phyloP scores from a whole-genome alignment of 805 yeast genomes.

The Millerozyma miso region DNA sequence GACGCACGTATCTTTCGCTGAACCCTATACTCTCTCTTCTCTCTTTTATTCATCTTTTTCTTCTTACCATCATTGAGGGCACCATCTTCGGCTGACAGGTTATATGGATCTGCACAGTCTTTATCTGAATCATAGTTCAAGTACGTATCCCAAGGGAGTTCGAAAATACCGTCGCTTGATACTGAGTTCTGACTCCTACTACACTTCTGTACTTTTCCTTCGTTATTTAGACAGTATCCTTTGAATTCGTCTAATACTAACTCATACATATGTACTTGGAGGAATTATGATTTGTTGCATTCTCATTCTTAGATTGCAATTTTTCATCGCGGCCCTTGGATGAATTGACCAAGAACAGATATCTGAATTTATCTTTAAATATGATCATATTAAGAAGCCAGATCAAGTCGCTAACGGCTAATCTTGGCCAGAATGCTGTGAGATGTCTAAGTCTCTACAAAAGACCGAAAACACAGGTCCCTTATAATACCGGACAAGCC shows the following conservation, averaged over 20 bases:
- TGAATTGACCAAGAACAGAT: not conserved
- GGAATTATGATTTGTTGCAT: not conserved
- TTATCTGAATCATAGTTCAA: slow-evolving; percentile 1
- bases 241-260: slow-evolving; percentile 11
- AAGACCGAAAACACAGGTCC: slow-evolving; percentile 20
- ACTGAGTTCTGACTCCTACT: not conserved
- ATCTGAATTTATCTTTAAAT: not conserved
- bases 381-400: not conserved
- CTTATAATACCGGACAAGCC: slow-evolving; percentile 75
- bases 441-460: slow-evolving; percentile 7
- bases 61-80: not conserved
- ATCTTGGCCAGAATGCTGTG: not conserved
- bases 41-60: slow-evolving; percentile 14
- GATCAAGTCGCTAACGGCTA: not conserved
- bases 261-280: slow-evolving; percentile 1
- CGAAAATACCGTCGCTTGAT: slow-evolving; percentile 38
- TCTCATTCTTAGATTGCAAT: not conserved
- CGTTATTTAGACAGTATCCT: slow-evolving; percentile 10
- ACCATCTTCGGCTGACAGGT: not conserved
- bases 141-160: slow-evolving; percentile 14
- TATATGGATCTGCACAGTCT: slow-evolving; percentile 7
- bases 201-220: not conserved
- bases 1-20: slow-evolving; percentile 20
- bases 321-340: not conserved
- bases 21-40: slow-evolving; percentile 18